Percentiles rank a stretch among this genome's conserved stretches.
Conservation (phyloP, 2,329 filamentous ascomycete species). For the Byssochlamys sp. region DNA sequence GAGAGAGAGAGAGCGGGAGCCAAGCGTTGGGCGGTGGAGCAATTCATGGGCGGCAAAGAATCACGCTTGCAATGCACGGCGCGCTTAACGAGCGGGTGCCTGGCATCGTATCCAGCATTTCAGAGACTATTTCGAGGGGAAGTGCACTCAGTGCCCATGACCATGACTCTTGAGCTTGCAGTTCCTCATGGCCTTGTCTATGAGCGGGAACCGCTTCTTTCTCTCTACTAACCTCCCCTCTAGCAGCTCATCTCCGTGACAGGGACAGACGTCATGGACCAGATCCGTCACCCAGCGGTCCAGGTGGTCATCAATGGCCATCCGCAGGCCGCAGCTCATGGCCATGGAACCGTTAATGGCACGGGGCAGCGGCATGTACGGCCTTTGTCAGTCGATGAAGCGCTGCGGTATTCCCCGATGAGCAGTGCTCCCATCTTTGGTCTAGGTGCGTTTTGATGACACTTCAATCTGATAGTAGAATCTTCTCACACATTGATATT, state of each 20-base stretch:
- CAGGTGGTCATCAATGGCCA: conserved; percentile 35
- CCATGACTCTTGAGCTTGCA: conserved; percentile 15
- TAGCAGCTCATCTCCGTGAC: conserved; percentile 13
- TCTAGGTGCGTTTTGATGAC: conserved; percentile 24
- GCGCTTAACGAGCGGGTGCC: conserved; percentile 3
- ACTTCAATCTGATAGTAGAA: conserved; percentile 6
- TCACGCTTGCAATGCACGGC: conserved; percentile 3
- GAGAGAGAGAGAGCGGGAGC: conserved; percentile 4
- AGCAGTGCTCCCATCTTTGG: conserved; percentile 40
- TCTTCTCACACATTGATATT: conserved; percentile 11
- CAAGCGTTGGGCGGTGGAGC: conserved; percentile 17
- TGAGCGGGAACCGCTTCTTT: conserved; percentile 2
- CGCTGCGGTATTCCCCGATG: conserved; percentile 41
- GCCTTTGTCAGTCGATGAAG: conserved; percentile 38
- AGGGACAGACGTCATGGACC: conserved; percentile 27
- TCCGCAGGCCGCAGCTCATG: conserved; percentile 17
- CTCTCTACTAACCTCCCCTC: conserved; percentile 9
- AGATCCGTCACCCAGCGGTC: conserved; percentile 29
- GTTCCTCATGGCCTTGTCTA: neutral
- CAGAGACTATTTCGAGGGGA: neutral
- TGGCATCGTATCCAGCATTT: neutral
- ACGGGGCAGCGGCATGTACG: conserved; percentile 19
- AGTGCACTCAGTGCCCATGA: conserved; percentile 12
- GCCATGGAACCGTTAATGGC: conserved; percentile 15
- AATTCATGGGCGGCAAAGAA: conserved; percentile 10